Percentiles rank a stretch among this genome's conserved stretches.
These are phyloP conservation scores for Apophysomyces trapeziformis DNA, from an alignment of 371 early-diverging fungal species.

Conservation along the genomic window DNA sequence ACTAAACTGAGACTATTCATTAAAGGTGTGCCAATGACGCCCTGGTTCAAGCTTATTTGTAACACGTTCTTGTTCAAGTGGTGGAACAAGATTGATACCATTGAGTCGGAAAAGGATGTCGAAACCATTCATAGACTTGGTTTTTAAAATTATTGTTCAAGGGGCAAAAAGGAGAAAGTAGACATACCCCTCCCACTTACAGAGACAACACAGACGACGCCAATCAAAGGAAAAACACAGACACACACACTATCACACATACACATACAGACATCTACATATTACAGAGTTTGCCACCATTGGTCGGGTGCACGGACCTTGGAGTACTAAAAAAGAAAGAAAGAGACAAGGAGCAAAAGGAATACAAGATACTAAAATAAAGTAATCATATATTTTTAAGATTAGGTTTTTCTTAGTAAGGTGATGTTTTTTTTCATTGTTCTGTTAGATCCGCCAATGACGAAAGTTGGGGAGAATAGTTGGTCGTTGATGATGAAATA, in stretches of 20 bases:
- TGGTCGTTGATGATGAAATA: background rate
- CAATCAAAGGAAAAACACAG: background rate
- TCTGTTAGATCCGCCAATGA: background rate
- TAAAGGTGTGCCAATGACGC: conserved; percentile 78
- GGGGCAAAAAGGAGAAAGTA: background rate
- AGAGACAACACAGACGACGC: conserved; percentile 7
- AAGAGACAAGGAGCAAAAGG: background rate
- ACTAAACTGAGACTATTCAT: background rate
- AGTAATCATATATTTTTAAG: too few relatives aligned
- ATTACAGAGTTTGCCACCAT: background rate
- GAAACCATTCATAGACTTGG: conserved; percentile 78
- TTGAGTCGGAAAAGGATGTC: conserved; percentile 68
- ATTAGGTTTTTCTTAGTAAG: background rate
- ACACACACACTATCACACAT: too few relatives aligned
- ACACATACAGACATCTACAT: too few relatives aligned
- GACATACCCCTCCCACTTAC: conserved; percentile 7
- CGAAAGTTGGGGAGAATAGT: background rate
- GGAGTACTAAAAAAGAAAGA: background rate
- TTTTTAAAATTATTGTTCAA: conserved; percentile 28
- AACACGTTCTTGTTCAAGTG: conserved; percentile 90
- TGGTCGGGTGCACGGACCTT: conserved; percentile 8
- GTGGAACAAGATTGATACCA: conserved; percentile 88
- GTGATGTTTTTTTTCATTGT: background rate
- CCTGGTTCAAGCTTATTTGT: conserved; percentile 96
- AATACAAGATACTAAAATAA: background rate